These are phyloP conservation scores for Sporothrix mexicana DNA, from an alignment of 2,329 filamentous ascomycete genomes.

Conservation along the genomic window DNA sequence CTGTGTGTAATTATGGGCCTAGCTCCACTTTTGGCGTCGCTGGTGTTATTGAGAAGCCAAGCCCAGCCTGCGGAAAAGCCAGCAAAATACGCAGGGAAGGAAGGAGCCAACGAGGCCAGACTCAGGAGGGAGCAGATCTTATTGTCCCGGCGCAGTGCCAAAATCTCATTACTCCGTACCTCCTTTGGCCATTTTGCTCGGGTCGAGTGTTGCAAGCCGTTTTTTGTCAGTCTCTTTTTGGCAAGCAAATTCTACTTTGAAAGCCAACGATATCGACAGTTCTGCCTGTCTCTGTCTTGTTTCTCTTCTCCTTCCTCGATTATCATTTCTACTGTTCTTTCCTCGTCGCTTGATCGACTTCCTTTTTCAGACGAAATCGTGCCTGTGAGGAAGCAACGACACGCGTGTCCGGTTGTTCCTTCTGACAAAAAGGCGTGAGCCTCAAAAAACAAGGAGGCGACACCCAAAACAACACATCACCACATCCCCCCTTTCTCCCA, in stretches of 20 bases:
- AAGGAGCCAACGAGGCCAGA: slow-evolving; percentile 13
- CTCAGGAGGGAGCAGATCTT: slow-evolving; percentile 34
- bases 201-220: slow-evolving; percentile 29
- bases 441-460: slow-evolving; percentile 28
- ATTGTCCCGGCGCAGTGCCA: slow-evolving; percentile 36
- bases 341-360: not conserved
- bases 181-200: slow-evolving; percentile 26
- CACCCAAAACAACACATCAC: slow-evolving; percentile 23
- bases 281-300: not conserved
- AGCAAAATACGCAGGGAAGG: slow-evolving; percentile 6
- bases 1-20: slow-evolving; percentile 15
- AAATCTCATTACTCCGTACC: slow-evolving; percentile 26
- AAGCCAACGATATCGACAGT: slow-evolving; percentile 13
- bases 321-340: not conserved
- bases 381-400: slow-evolving; percentile 15
- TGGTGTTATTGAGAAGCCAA: slow-evolving; percentile 40
- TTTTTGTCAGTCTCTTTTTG: slow-evolving; percentile 31
- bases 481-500: slow-evolving; percentile 16
- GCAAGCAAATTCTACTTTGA: slow-evolving; percentile 6
- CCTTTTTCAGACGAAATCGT: slow-evolving; percentile 5
- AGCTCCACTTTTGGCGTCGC: slow-evolving; percentile 34
- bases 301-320: slow-evolving; percentile 6
- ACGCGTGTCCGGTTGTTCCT: slow-evolving; percentile 24
- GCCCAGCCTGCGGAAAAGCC: slow-evolving; percentile 34
- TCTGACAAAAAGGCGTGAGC: not conserved